Percentiles rank a stretch among this genome's conserved stretches.
Evolutionary conservation across 352 stramenopile species (phyloP).

Genomic region (Phytophthora pseudosyringae): DNA sequence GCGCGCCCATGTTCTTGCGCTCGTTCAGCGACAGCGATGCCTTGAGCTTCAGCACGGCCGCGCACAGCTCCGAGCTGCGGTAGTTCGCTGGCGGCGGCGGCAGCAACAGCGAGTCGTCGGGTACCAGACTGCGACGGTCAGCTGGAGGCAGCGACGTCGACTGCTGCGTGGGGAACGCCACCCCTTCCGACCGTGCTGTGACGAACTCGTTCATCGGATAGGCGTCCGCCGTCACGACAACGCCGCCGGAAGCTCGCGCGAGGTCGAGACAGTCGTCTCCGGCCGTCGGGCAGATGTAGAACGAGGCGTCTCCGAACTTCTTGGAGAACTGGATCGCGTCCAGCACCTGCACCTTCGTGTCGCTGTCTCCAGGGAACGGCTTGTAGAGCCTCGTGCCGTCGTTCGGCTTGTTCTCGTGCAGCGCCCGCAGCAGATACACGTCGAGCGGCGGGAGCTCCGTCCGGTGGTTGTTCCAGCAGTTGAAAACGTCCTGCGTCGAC

Average conservation of each 20-base stretch:
- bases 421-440: conserved; percentile 34
- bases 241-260: conserved; percentile 47
- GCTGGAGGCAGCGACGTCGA: conserved; percentile 2
- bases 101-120: conserved; percentile 25
- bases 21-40: conserved; percentile 26
- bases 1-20: conserved; percentile 30
- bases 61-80: conserved; percentile 26
- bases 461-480: conserved; percentile 47
- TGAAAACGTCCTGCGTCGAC: conserved; percentile 50
- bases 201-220: conserved; percentile 75
- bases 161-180: conserved; percentile 26
- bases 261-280: conserved; percentile 74
- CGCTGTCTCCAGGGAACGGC: conserved; percentile 22
- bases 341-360: conserved; percentile 36
- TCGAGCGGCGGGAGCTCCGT: conserved; percentile 49
- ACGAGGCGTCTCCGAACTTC: conserved; percentile 45
- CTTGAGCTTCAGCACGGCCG: conserved; percentile 21
- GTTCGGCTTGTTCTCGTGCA: conserved; percentile 27
- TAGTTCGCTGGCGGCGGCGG: conserved; percentile 13
- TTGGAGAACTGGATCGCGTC: conserved; percentile 44
- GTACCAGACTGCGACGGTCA: conserved; percentile 20
- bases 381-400: conserved; percentile 30
- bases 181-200: conserved; percentile 9
- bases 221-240: conserved; percentile 55
- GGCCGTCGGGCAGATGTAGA: conserved; percentile 65